Evolutionary conservation across 768 basidiomycete genomes (phyloP), one percentile per base, ranked within the genome.

Genomic region (Amyloporia xantha): DNA sequence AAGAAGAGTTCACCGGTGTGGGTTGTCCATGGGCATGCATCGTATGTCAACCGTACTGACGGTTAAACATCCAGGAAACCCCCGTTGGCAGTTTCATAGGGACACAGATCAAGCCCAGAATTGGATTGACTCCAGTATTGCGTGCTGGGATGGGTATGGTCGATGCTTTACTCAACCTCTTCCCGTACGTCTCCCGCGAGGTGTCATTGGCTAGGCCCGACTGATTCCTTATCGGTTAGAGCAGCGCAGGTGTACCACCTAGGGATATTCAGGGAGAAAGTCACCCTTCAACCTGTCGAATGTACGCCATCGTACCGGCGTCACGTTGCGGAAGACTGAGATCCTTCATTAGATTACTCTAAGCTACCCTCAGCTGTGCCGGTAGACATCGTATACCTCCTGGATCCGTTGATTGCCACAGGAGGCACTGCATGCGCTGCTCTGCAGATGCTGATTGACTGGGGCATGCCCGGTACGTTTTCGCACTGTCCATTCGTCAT

Each of bases 131-230:
- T 2, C 95, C 95, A 35, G 91, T 98, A 58, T 72, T 98, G 48
- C 82, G 95, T 33, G 95, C 95, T 25, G 95, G 95, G 4, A 69
- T 94, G 54, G 91, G 92, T 15, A 94, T 98, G 91, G 79, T 86
- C 1, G 91, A 95, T 57, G 90, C 88, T 19, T 66, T 96, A 61
- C 69, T 94, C 52, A 79, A 78, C 46, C 71, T 94, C 44, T 95
- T 94, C 66, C 93, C 92, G 75, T 86, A 72, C 33, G 88, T 74
- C 12, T 35, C 4, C 25, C 40, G 4, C 27, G 38, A 36, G 30
- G 30, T 43, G 38, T 23, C 37, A 23, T 19, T 36, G n/a, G 26
- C 25, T n/a, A 11, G 33, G 43, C 7, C 1, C 23, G 20, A 38
- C 12, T 30, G 6, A 12, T 25, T 5, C 13, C 5, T 36, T n/a